phyloP scores from a whole-genome alignment of 176 grass and related monocot genomes.

The Tuctoria greenei region DNA sequence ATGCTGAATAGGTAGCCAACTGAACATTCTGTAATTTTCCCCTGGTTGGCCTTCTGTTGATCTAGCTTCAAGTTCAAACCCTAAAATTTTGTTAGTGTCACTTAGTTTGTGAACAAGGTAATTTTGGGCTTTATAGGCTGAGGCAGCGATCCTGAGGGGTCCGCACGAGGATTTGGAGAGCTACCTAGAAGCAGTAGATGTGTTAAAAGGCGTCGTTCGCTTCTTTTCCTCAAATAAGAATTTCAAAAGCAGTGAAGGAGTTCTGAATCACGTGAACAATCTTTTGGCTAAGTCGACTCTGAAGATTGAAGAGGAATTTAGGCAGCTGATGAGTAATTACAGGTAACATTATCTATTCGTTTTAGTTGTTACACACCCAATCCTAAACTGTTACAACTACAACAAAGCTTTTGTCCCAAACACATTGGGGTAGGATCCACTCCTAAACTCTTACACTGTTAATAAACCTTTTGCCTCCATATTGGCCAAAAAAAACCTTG shows the following conservation, averaged over 20 bases:
- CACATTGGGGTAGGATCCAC: no score
- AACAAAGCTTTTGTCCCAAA: no score
- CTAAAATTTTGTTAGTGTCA: neutral
- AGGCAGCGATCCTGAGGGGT: slow-evolving; percentile 71
- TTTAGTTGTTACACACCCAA: neutral
- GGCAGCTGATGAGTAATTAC: slow-evolving; percentile 62
- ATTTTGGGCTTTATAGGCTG: slow-evolving; percentile 56
- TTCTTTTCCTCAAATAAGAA: slow-evolving; percentile 84
- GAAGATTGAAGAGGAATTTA: slow-evolving; percentile 93
- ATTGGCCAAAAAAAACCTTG: neutral
- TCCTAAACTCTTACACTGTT: neutral
- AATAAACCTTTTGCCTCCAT: neutral
- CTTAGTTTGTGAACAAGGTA: neutral
- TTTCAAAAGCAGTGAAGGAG: slow-evolving; percentile 60
- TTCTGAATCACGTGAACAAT: slow-evolving; percentile 67
- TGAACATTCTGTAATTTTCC: neutral
- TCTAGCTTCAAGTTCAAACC: neutral
- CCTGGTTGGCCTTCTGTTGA: neutral
- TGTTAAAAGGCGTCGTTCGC: slow-evolving; percentile 58
- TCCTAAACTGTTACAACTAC: neutral
- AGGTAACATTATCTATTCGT: slow-evolving; percentile 43
- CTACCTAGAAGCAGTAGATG: slow-evolving; percentile 78
- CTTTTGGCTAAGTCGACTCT: slow-evolving; percentile 65
- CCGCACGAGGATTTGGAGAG: slow-evolving; percentile 90
- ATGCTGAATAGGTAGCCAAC: neutral